Base-by-base conservation (phyloP, 495 filamentous ascomycete species). In the Podospora pseudocomata region DNA sequence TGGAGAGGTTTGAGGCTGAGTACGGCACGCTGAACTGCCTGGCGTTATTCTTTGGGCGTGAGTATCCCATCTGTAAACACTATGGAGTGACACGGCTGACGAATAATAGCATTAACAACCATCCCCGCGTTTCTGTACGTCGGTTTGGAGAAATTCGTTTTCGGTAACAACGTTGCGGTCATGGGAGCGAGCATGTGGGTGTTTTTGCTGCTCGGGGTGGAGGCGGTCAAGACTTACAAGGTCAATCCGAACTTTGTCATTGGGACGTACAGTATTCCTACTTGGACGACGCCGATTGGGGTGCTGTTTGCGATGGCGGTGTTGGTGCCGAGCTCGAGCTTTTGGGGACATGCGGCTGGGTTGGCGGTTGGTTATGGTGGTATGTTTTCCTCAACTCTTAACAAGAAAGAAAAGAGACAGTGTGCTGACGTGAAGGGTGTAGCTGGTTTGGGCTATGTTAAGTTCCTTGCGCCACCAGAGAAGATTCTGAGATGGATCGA, bases 1-100 rank as follows among this genome's bases (percentile, higher is more conserved):
- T 98, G 70, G 94, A 97, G 78, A 85, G 93, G 60, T 99, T 98
- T 76, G 95, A 99, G 80, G 83, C 87, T n/a, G 94, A 97, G 74
- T 85, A 95, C 80, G 95, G 95, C 28, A 97, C 94, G n/a, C 81
- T 97, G 71, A 89, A 90, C 28, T 87, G 92, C 20, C 72, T 94
- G 60, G 86, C 91, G 49, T 82, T 98, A 72, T 96, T 98, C 77
- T 84, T 93, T 70, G 96, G 95, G 62, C 92, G 93, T 96, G 84
- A 82, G 93, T 88, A 16, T 11, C 55, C 18, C 18, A 7, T 58
- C 18, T 19, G n/a, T 11, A 1, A 4, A 26, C 60, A 28, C 30
- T 30, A 23, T 34, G 56, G n/a, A 63, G 5, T 61, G 16, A 61
- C 27, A 19, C 44, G 23, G 60, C 55, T 70, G 32, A 49, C 11